These are phyloP conservation scores for Colletotrichum destructivum DNA, from an alignment of 2,329 filamentous ascomycete genomes.

Conservation along the genomic window DNA sequence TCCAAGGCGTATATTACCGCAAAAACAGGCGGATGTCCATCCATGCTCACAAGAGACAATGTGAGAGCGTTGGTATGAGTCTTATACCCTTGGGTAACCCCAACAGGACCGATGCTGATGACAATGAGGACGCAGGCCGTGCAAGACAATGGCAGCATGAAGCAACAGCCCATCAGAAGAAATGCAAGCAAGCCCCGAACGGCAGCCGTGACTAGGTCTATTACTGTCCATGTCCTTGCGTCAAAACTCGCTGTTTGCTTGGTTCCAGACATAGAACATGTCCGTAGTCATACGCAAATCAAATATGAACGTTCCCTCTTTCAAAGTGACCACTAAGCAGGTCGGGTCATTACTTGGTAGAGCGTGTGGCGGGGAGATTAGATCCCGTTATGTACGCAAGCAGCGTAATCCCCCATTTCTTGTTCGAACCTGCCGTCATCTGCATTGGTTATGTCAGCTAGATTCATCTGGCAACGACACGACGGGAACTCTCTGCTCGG, in stretches of 20 bases:
- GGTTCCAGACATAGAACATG: background rate
- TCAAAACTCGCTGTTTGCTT: too few relatives aligned
- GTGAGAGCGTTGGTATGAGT: background rate
- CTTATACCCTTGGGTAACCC: background rate
- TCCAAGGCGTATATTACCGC: conserved; percentile 1
- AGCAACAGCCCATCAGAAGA: background rate
- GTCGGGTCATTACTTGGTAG: background rate
- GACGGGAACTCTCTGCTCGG: background rate
- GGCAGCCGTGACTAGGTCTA: background rate
- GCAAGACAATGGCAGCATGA: background rate
- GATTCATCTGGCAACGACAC: background rate
- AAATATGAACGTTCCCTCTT: background rate
- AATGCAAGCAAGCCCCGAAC: background rate
- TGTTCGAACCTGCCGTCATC: background rate
- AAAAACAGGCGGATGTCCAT: background rate
- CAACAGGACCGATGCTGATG: background rate
- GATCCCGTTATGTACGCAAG: background rate
- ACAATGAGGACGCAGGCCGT: background rate
- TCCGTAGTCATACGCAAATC: background rate
- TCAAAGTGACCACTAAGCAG: background rate
- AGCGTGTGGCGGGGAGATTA: background rate
- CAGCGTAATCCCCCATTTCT: background rate
- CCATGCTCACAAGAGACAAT: background rate
- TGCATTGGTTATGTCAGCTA: background rate
- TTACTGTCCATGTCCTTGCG: background rate